These are phyloP conservation scores for Amniculicola lignicola DNA, from an alignment of 495 filamentous ascomycete genomes.

Conservation along the genomic window DNA sequence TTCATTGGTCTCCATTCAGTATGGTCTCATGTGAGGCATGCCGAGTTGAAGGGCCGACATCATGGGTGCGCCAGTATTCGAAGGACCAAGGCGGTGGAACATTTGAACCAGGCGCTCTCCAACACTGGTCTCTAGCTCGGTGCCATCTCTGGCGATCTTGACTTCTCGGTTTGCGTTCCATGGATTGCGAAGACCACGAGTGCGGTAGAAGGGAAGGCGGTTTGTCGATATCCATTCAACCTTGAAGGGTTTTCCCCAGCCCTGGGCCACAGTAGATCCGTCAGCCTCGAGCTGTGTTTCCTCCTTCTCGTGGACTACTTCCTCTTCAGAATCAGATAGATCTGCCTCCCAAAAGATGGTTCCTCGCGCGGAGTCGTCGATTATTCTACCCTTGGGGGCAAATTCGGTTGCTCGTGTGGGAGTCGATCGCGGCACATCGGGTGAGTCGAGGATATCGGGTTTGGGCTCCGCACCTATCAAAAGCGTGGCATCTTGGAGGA, in stretches of 20 bases:
- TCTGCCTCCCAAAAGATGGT: constrained; percentile 98
- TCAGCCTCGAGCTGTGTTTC: constrained; percentile 44
- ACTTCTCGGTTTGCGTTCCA: constrained; percentile 97
- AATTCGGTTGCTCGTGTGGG: constrained; percentile 74
- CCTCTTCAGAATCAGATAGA: constrained; percentile 43
- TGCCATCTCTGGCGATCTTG: constrained; percentile 94
- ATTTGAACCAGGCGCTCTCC: constrained; percentile 74
- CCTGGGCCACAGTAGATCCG: constrained; percentile 45
- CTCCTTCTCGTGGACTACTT: constrained; percentile 35
- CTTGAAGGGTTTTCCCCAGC: constrained; percentile 89
- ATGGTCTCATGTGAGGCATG: constrained; percentile 15
- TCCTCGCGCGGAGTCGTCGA: constrained; percentile 86
- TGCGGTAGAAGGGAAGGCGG: constrained; percentile 85
- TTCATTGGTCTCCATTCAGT: not conserved
- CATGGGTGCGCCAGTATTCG: constrained; percentile 15
- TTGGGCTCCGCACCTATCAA: constrained; percentile 62
- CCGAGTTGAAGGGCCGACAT: constrained; percentile 13
- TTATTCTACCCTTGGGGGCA: constrained; percentile 82
- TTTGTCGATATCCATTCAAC: constrained; percentile 89
- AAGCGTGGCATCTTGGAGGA: constrained; percentile 69
- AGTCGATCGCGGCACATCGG: constrained; percentile 68
- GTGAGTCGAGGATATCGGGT: constrained; percentile 52
- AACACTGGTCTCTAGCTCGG: constrained; percentile 82
- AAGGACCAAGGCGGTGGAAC: constrained; percentile 57
- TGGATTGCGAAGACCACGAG: constrained; percentile 83